These are phyloP conservation scores for Annona squamosa DNA, from an alignment of 164 flowering plant species.

Conservation along the genomic window DNA sequence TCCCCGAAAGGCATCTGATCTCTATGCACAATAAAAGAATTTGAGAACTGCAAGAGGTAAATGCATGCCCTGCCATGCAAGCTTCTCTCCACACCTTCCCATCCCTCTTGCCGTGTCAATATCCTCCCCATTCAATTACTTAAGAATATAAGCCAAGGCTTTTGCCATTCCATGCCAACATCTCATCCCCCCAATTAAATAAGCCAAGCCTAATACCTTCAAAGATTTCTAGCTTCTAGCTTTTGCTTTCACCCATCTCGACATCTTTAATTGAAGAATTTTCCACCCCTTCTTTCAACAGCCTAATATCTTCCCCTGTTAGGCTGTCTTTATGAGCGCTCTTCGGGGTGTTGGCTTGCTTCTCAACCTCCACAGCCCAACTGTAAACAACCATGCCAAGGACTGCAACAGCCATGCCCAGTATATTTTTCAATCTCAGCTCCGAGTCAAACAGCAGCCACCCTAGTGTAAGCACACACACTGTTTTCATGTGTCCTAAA, in stretches of 20 bases:
- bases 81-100: background rate
- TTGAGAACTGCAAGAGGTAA: no score
- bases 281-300: conserved; percentile 28
- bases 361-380: conserved; percentile 38
- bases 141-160: no score
- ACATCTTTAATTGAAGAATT: conserved; percentile 19
- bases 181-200: background rate
- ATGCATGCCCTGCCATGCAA: background rate
- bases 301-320: conserved; percentile 27
- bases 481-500: conserved; percentile 54
- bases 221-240: conserved; percentile 12
- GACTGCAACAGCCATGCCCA: conserved; percentile 44
- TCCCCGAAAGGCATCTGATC: background rate
- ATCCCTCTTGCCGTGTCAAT: background rate
- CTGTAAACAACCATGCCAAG: conserved; percentile 50
- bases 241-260: conserved; percentile 21
- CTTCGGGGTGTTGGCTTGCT: conserved; percentile 32
- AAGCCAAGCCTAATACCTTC: background rate
- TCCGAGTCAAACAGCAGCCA: conserved; percentile 41
- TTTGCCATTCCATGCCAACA: background rate
- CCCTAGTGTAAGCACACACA: conserved; percentile 42
- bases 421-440: conserved; percentile 38
- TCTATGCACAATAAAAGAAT: conserved; percentile 7
- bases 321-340: conserved; percentile 18
- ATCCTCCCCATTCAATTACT: no score